phyloP scores from a whole-genome alignment of 2,329 filamentous ascomycete genomes.

The Xylariaceae sp. region DNA sequence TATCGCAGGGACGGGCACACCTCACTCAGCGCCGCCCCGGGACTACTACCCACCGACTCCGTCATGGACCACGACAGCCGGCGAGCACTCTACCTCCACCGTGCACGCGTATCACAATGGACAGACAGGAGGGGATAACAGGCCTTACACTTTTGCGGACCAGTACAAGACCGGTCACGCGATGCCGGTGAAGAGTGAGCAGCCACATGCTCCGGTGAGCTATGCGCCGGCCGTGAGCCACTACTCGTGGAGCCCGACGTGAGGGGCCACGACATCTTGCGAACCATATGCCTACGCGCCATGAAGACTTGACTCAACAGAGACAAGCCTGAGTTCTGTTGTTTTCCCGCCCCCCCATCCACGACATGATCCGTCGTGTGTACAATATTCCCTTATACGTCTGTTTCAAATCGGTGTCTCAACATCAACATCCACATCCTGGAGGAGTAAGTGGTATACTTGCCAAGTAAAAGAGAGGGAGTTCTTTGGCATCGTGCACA shows the following conservation, averaged over 20 bases:
- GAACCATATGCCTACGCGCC: too few species aligned
- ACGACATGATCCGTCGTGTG: slow-evolving; percentile 10
- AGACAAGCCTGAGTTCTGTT: not conserved
- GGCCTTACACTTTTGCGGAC: slow-evolving; percentile 48
- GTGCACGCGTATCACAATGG: slow-evolving; percentile 40
- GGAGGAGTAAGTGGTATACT: slow-evolving; percentile 6
- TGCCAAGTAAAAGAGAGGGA: slow-evolving; percentile 4
- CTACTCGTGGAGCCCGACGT: slow-evolving; percentile 56
- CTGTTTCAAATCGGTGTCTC: slow-evolving; percentile 4
- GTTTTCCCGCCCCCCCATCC: not conserved
- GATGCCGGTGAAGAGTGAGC: slow-evolving; percentile 32
- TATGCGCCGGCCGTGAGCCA: slow-evolving; percentile 50
- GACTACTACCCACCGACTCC: slow-evolving; percentile 53
- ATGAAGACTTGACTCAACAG: too few species aligned
- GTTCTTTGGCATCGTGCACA: not conserved
- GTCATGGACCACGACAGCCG: slow-evolving; percentile 50
- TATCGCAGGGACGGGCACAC: not conserved
- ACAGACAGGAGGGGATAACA: slow-evolving; percentile 37
- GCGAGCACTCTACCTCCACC: slow-evolving; percentile 39
- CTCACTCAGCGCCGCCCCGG: slow-evolving; percentile 33
- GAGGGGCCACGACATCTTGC: not conserved
- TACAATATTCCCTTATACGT: slow-evolving; percentile 15
- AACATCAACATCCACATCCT: too few species aligned
- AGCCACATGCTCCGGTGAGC: slow-evolving; percentile 37
- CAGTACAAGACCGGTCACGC: slow-evolving; percentile 42